Evolutionary conservation across 371 early-diverging fungal genomes (phyloP).

Genomic region (Syncephalis plumigaleata): DNA sequence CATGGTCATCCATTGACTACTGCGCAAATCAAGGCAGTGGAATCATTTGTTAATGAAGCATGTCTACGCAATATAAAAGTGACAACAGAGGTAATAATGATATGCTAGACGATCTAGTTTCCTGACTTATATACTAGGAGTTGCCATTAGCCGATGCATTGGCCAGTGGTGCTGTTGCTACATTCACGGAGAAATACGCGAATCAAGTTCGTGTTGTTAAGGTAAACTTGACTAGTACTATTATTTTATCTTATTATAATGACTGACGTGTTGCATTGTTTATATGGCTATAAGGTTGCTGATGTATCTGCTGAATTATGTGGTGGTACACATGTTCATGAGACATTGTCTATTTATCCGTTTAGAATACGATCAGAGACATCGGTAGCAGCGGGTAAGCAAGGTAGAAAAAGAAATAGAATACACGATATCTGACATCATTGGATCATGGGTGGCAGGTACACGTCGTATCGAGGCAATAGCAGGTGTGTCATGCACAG

Average conservation of each 20-base stretch:
- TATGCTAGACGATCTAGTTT: neutral
- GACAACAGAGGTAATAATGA: slow-evolving; percentile 19
- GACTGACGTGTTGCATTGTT: neutral
- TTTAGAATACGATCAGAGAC: slow-evolving; percentile 49
- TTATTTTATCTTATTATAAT: neutral
- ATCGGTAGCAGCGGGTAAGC: slow-evolving; percentile 45
- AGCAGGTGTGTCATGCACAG: slow-evolving; percentile 19
- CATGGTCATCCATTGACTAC: slow-evolving; percentile 32
- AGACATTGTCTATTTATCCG: slow-evolving; percentile 38
- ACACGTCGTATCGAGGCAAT: slow-evolving; percentile 65
- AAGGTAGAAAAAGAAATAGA: neutral
- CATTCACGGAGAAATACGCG: slow-evolving; percentile 50
- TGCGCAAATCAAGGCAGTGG: slow-evolving; percentile 28
- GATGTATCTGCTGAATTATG: slow-evolving; percentile 46
- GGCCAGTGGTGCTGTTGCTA: slow-evolving; percentile 37
- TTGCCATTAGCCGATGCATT: slow-evolving; percentile 41
- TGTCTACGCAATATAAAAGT: slow-evolving; percentile 20
- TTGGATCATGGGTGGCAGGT: slow-evolving; percentile 13
- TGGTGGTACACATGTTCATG: slow-evolving; percentile 55
- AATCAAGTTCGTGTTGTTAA: slow-evolving; percentile 41
- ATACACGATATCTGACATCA: neutral
- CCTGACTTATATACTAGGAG: slow-evolving; percentile 11
- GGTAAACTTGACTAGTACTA: slow-evolving; percentile 8
- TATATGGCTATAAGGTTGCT: neutral
- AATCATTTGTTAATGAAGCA: slow-evolving; percentile 36